phyloP scores from a whole-genome alignment of 257 asterid genomes.

The Coffea canephora region DNA sequence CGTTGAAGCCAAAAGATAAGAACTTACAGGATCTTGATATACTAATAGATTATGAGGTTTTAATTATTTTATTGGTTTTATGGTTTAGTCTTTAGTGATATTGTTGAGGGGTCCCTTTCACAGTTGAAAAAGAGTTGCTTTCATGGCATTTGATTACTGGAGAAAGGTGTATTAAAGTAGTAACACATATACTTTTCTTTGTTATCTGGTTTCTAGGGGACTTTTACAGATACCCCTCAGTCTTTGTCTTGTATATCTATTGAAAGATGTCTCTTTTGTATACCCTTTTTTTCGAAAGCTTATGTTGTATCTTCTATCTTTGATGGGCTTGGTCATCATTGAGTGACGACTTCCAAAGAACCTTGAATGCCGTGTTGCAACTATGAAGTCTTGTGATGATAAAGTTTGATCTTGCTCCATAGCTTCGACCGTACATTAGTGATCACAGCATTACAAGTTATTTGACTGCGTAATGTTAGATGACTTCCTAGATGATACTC shows the following conservation, averaged over 20 bases:
- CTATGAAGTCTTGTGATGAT: constrained; percentile 35
- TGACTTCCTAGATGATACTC: not conserved
- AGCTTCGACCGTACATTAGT: constrained; percentile 17
- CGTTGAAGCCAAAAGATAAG: constrained; percentile 16
- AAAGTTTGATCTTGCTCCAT: constrained; percentile 22
- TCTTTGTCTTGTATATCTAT: constrained; percentile 34
- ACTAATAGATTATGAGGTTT: constrained; percentile 10
- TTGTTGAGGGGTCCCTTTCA: constrained; percentile 58
- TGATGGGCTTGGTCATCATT: constrained; percentile 28
- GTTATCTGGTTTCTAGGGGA: constrained; percentile 24
- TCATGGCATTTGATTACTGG: constrained; percentile 48
- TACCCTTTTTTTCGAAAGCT: constrained; percentile 13
- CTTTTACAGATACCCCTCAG: constrained; percentile 12
- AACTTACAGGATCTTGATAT: constrained; percentile 3
- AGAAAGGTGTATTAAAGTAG: constrained; percentile 9
- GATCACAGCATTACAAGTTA: constrained; percentile 19
- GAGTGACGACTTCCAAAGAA: not conserved
- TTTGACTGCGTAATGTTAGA: constrained; percentile 13
- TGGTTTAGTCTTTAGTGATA: constrained; percentile 15
- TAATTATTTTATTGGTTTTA: constrained; percentile 13
- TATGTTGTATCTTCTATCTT: constrained; percentile 13
- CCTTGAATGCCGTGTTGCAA: constrained; percentile 23
- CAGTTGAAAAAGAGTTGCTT: constrained; percentile 45
- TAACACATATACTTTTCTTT: constrained; percentile 5
- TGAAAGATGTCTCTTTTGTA: constrained; percentile 29